Conservation (phyloP, 1,284 basidiomycete species). For the Earliella scabrosa region DNA sequence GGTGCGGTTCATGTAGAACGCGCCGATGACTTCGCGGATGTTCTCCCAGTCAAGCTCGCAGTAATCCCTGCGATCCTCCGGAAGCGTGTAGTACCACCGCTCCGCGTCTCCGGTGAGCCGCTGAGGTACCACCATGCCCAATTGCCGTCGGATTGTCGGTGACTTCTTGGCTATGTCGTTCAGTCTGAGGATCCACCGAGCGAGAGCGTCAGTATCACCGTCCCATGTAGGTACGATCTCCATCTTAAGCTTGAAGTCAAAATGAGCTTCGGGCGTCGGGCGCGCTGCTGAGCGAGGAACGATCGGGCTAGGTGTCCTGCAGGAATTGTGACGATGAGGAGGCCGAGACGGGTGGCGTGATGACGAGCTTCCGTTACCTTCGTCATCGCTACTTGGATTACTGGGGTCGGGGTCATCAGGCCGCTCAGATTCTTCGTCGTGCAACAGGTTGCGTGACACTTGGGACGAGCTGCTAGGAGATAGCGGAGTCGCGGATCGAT, state of each 20-base stretch:
- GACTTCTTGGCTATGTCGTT: conserved; percentile 12
- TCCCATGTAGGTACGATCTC: conserved; percentile 26
- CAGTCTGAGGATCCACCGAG: conserved; percentile 33
- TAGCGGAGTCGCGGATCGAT: too few relatives aligned
- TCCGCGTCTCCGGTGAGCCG: conserved; percentile 27
- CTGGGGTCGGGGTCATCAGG: too few relatives aligned
- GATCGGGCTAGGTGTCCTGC: background rate
- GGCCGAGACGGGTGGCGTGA: background rate
- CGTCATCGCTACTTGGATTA: too few relatives aligned
- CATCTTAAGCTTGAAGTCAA: background rate
- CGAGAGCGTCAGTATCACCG: conserved; percentile 32
- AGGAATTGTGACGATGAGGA: background rate
- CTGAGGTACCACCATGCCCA: conserved; percentile 25
- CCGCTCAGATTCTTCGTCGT: too few relatives aligned
- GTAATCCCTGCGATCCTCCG: conserved; percentile 2
- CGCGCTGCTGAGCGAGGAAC: background rate
- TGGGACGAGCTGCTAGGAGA: too few relatives aligned
- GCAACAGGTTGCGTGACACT: too few relatives aligned
- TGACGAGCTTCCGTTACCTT: too few relatives aligned
- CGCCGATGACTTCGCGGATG: conserved; percentile 26
- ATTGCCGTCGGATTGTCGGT: conserved; percentile 17
- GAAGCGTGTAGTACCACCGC: conserved; percentile 34
- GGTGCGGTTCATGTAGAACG: conserved; percentile 36
- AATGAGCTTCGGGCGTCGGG: background rate
- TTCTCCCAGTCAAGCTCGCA: conserved; percentile 33